These are phyloP conservation scores for Pseudofabraea citricarpa DNA, from an alignment of 2,329 filamentous ascomycete genomes.

Conservation along the genomic window DNA sequence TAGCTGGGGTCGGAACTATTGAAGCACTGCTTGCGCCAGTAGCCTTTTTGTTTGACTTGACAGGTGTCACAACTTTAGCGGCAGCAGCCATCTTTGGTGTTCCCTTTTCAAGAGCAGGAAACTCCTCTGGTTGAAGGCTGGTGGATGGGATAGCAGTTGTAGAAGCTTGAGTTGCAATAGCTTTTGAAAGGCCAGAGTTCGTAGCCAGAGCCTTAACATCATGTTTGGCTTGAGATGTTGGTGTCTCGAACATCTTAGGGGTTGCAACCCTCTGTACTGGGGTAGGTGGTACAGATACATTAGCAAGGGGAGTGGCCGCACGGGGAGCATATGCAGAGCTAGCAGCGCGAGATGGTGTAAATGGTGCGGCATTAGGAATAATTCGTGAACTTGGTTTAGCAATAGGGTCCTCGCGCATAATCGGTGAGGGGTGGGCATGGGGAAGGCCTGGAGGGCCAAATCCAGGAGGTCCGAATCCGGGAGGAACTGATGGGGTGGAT, in stretches of 20 bases:
- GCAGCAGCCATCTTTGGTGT: slow-evolving; percentile 7
- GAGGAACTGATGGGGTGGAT: slow-evolving; percentile 38
- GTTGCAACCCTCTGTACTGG: slow-evolving; percentile 7
- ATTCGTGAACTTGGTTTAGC: slow-evolving; percentile 19
- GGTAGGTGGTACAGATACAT: slow-evolving; percentile 21
- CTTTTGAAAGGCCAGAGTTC: slow-evolving; percentile 42
- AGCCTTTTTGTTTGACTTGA: slow-evolving; percentile 3
- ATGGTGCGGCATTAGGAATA: slow-evolving; percentile 22
- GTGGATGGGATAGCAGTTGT: slow-evolving; percentile 5
- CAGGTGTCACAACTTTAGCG: slow-evolving; percentile 1
- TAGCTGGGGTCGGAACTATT: slow-evolving; percentile 6
- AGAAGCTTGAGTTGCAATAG: slow-evolving; percentile 30
- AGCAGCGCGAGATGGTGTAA: slow-evolving; percentile 20
- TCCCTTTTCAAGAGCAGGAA: slow-evolving; percentile 47
- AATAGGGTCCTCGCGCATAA: slow-evolving; percentile 16
- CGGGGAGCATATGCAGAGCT: slow-evolving; percentile 16
- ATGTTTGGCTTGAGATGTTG: slow-evolving; percentile 33
- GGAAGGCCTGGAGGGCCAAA: slow-evolving; percentile 23
- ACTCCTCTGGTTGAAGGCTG: slow-evolving; percentile 56
- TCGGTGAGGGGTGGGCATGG: slow-evolving; percentile 33
- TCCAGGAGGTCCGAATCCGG: slow-evolving; percentile 39
- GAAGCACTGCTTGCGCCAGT: slow-evolving; percentile 1
- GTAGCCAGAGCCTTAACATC: slow-evolving; percentile 40
- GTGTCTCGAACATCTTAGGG: slow-evolving; percentile 6
- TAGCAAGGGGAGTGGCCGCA: slow-evolving; percentile 22